Evolutionary conservation across 176 grass and related monocot genomes (phyloP), one percentile per base, ranked within the genome.

Genomic region (Alopecurus myosuroides): DNA sequence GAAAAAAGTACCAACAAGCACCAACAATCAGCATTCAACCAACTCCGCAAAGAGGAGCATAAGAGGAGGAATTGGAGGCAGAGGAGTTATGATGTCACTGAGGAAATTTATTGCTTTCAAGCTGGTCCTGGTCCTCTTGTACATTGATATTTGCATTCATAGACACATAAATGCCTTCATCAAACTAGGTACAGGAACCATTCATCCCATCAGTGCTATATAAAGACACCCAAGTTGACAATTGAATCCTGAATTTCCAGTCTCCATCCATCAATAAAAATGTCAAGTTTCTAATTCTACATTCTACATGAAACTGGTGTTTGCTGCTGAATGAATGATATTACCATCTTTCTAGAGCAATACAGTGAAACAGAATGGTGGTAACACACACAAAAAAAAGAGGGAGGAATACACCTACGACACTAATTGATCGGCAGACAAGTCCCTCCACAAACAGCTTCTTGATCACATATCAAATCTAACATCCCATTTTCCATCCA

Each of bases 401-500:
- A 63, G 3, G 26, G 60, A 63, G 60, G 60, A 31, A 63, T 63
- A 63, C 60, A 63, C 60, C 26, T 29, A 30, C 58, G 2, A 5
- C 26, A 30, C 58, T 30, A 62, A 62, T 62, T 30, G 13, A 63
- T 63, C 28, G 13, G 60, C 14, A 31, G 28, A 63, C 60, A 63
- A 31, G 13, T 31, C 60, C 28, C 60, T 63, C 26, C 60, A 63
- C 28, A 18, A 14, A 45, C 9, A 44, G 31, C 51, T 65, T 49
- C 73, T 33, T 57, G 33, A 68, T 91, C 77, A 97, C 68, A 94
- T 81, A 83, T 94, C 88, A 65, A 86, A 94, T 86, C 92, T 90
- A 55, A 93, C 75, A 76, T 88, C 86, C 92, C 92, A 97, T 90
- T 94, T 97, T 29, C 95, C 90, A 80, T 89, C 87, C 82, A 90